These are phyloP conservation scores for Naegleria lovaniensis DNA, from an alignment of 208 protist genomes.

Conservation along the genomic window DNA sequence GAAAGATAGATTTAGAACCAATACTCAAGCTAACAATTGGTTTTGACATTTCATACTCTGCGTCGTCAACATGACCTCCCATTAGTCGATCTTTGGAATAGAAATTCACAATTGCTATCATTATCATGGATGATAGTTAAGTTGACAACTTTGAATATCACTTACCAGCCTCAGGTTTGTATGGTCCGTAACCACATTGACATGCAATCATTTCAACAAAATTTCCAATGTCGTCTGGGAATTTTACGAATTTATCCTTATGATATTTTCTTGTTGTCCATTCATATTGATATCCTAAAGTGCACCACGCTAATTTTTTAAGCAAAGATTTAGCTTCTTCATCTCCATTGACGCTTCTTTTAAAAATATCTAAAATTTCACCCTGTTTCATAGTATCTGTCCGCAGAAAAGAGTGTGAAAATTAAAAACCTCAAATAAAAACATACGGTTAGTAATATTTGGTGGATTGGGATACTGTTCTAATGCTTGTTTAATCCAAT, in stretches of 20 bases:
- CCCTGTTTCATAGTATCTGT: not conserved
- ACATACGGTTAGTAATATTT: conserved; percentile 26
- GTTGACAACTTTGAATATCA: too few species aligned
- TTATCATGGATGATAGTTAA: too few species aligned
- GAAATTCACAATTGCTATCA: conserved; percentile 14
- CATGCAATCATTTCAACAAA: not conserved
- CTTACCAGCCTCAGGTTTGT: not conserved
- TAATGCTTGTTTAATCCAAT: not conserved
- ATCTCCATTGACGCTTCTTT: not conserved
- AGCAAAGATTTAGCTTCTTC: not conserved
- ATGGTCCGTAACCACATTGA: not conserved
- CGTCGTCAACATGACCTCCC: conserved; percentile 22
- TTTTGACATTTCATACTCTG: conserved; percentile 25
- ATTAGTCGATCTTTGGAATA: not conserved
- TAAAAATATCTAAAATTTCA: not conserved
- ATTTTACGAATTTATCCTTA: not conserved
- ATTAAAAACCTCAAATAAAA: not conserved
- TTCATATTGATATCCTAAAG: conserved; percentile 27
- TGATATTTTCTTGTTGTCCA: conserved; percentile 26
- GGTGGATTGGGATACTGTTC: conserved; percentile 9
- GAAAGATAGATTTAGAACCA: conserved; percentile 7
- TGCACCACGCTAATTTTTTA: conserved; percentile 12
- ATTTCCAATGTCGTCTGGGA: not conserved
- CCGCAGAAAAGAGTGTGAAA: not conserved
- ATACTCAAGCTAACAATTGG: conserved; percentile 14